phyloP scores from a whole-genome alignment of 352 stramenopile genomes.

The Globisporangium okanoganense region DNA sequence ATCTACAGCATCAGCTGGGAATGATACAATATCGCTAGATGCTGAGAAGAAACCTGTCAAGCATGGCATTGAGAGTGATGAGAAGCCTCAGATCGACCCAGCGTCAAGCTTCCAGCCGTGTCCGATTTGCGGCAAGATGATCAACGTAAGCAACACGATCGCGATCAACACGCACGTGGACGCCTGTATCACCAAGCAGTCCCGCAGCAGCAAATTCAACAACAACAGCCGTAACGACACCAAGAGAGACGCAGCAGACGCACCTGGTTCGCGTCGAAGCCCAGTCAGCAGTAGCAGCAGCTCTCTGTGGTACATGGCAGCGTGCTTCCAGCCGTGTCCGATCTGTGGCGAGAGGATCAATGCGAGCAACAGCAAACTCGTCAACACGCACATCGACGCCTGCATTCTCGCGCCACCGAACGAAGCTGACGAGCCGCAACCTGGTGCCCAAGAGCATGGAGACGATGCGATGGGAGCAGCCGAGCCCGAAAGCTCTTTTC shows the following conservation, averaged over 20 bases:
- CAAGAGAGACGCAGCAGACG: neutral
- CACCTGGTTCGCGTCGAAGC: neutral
- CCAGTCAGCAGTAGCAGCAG: neutral
- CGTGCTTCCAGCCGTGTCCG: constrained; percentile 36
- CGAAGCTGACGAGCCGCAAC: neutral
- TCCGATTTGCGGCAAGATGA: constrained; percentile 51
- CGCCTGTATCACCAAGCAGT: constrained; percentile 26
- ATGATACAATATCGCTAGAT: neutral
- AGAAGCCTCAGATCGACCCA: neutral
- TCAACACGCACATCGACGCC: constrained; percentile 63
- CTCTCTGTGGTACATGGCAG: neutral
- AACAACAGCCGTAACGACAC: neutral
- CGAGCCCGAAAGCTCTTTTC: neutral
- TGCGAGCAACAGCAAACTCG: constrained; percentile 33
- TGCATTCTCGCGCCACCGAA: constrained; percentile 23
- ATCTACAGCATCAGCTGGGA: neutral
- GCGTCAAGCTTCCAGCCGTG: constrained; percentile 31
- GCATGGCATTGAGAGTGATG: neutral
- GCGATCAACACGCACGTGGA: constrained; percentile 70
- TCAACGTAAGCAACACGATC: constrained; percentile 47
- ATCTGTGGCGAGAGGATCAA: constrained; percentile 56
- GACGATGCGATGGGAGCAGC: neutral
- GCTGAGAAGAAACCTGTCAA: neutral
- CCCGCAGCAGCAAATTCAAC: neutral
- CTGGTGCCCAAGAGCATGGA: neutral